A percentile compares a stretch with the other conserved stretches of the same genome.
Evolutionary conservation across 192 early-diverging fungal species (phyloP).

Genomic region (Coemansia sp.): DNA sequence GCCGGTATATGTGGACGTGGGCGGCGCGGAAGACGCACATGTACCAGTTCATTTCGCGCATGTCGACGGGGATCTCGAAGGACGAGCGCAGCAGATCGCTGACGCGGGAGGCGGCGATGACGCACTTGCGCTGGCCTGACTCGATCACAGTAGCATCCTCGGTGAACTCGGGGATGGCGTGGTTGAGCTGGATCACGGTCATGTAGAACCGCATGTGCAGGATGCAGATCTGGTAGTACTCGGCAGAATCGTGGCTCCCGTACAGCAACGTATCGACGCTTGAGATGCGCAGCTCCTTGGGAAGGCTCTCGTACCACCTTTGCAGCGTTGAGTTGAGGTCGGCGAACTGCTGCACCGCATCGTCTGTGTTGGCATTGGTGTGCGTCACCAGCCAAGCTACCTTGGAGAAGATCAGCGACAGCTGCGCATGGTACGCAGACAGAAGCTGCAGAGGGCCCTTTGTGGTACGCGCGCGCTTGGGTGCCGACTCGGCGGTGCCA

Average conservation of each 20-base stretch:
- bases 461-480: slow-evolving; percentile 31
- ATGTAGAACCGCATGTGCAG: slow-evolving; percentile 52
- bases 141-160: slow-evolving; percentile 45
- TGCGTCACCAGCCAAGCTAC: slow-evolving; percentile 55
- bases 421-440: slow-evolving; percentile 50
- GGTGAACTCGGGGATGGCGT: slow-evolving; percentile 52
- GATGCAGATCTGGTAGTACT: slow-evolving; percentile 46
- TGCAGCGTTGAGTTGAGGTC: slow-evolving; percentile 53
- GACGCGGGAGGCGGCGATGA: slow-evolving; percentile 50
- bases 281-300: slow-evolving; percentile 48
- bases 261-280: slow-evolving; percentile 44
- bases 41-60: slow-evolving; percentile 56
- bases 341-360: slow-evolving; percentile 45
- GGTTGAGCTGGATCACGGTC: slow-evolving; percentile 54
- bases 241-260: slow-evolving; percentile 29
- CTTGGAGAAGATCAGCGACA: slow-evolving; percentile 55
- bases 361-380: slow-evolving; percentile 27
- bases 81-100: slow-evolving; percentile 50
- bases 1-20: slow-evolving; percentile 48
- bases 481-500: slow-evolving; percentile 5
- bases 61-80: slow-evolving; percentile 46
- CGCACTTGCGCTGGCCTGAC: slow-evolving; percentile 53
- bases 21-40: slow-evolving; percentile 56
- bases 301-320: slow-evolving; percentile 54
- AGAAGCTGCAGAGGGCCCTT: slow-evolving; percentile 40